Evolutionary conservation across 2,329 filamentous ascomycete species (phyloP).

Genomic region (Apiospora kogelbergensis): DNA sequence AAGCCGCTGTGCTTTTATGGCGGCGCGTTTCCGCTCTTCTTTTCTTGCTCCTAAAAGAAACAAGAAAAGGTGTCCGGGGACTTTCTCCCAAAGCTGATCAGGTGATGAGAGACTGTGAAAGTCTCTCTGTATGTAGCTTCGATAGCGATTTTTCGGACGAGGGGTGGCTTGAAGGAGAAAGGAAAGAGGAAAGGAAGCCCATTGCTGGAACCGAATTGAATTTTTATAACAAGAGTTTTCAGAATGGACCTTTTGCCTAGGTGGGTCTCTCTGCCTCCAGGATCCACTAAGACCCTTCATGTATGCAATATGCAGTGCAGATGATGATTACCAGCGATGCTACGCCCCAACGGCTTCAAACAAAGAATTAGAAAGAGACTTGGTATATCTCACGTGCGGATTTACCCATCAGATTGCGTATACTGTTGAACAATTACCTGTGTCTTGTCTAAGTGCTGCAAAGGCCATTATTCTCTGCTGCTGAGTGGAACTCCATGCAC

Average conservation of each 20-base stretch:
- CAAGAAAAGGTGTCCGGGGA: constrained; percentile 81
- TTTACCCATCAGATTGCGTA: too few relatives aligned
- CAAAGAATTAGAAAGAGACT: too few relatives aligned
- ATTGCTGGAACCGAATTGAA: constrained; percentile 16
- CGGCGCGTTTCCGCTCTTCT: constrained; percentile 92
- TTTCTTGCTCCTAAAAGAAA: constrained; percentile 35
- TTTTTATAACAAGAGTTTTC: constrained; percentile 19
- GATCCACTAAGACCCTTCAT: background rate
- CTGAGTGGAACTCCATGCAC: background rate
- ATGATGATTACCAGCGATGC: background rate
- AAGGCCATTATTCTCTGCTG: background rate
- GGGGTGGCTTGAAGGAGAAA: constrained; percentile 63
- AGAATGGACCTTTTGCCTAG: background rate
- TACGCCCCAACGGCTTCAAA: too few relatives aligned
- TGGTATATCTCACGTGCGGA: too few relatives aligned
- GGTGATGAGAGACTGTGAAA: constrained; percentile 38
- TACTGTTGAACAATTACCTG: too few relatives aligned
- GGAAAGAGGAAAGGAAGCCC: constrained; percentile 30
- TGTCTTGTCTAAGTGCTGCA: background rate
- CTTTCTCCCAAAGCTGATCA: constrained; percentile 96
- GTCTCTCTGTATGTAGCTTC: constrained; percentile 92
- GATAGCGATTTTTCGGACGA: constrained; percentile 99
- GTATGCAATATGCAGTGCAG: background rate
- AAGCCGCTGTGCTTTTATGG: constrained; percentile 99
- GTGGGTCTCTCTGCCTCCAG: constrained; percentile 10